phyloP scores from a whole-genome alignment of 2,329 filamentous ascomycete genomes.

The Claviceps quebecensis region DNA sequence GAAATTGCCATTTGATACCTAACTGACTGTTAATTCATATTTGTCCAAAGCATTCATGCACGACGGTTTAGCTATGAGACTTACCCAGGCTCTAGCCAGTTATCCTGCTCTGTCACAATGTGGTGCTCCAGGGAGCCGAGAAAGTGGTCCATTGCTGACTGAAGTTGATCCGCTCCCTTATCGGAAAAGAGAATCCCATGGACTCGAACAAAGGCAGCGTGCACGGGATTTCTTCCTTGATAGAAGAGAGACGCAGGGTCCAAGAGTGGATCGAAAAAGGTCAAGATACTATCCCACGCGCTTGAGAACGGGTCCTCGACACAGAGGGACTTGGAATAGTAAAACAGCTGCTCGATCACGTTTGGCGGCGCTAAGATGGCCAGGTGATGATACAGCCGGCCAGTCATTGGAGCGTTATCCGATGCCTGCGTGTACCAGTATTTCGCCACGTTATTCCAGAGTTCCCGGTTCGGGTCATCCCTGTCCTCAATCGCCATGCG shows the following conservation, averaged over 20 bases:
- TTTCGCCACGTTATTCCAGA: slow-evolving; percentile 66
- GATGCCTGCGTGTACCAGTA: slow-evolving; percentile 79
- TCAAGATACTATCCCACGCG: slow-evolving; percentile 57
- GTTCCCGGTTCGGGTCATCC: slow-evolving; percentile 58
- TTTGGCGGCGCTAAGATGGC: slow-evolving; percentile 64
- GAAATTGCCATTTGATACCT: slow-evolving; percentile 22
- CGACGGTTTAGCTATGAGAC: background rate
- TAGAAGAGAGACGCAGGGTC: slow-evolving; percentile 14
- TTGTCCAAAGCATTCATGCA: no score
- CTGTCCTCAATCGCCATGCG: slow-evolving; percentile 83
- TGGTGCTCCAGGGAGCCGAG: slow-evolving; percentile 38
- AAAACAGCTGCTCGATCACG: slow-evolving; percentile 56
- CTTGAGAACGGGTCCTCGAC: slow-evolving; percentile 52
- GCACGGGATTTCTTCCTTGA: slow-evolving; percentile 26
- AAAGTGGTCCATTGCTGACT: slow-evolving; percentile 33
- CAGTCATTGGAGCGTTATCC: slow-evolving; percentile 59
- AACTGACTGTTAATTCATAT: background rate
- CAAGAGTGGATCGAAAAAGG: slow-evolving; percentile 49
- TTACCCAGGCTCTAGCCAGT: slow-evolving; percentile 36
- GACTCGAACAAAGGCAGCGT: slow-evolving; percentile 46
- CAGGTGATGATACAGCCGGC: slow-evolving; percentile 76
- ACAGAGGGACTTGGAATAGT: slow-evolving; percentile 56
- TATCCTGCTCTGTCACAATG: slow-evolving; percentile 34
- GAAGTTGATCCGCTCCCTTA: slow-evolving; percentile 31
- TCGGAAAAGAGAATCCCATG: slow-evolving; percentile 51